Percentiles rank a stretch among this genome's conserved stretches.
Conservation (phyloP, 2,329 filamentous ascomycete genomes). For the Penicillium griseofulvum region DNA sequence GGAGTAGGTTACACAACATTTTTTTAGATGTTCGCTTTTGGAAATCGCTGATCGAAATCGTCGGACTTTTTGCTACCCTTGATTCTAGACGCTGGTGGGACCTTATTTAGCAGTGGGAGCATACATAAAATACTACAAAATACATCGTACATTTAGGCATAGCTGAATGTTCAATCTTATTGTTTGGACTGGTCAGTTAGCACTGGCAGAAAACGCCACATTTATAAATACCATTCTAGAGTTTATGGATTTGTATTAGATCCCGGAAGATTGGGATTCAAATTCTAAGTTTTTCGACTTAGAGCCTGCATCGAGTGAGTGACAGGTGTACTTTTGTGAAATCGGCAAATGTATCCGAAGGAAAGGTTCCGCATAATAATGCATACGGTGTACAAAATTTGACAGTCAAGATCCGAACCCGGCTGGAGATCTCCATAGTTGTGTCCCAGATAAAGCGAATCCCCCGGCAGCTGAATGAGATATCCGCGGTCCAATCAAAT, state of each 20-base stretch:
- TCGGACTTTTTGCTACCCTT: background rate
- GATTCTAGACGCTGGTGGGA: background rate
- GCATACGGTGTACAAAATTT: background rate
- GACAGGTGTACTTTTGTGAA: constrained; percentile 4
- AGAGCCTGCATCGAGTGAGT: background rate
- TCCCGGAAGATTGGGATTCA: background rate
- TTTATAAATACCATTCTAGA: constrained; percentile 7
- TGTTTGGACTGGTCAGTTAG: background rate
- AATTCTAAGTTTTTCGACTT: background rate
- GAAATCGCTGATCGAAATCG: background rate
- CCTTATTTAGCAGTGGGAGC: background rate
- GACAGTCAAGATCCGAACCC: background rate
- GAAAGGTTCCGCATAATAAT: background rate
- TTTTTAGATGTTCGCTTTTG: background rate
- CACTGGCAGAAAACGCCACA: background rate
- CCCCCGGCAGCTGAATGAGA: constrained; percentile 7
- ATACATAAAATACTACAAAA: background rate
- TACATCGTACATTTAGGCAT: background rate
- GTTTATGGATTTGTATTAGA: background rate
- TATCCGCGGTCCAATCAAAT: constrained; percentile 24
- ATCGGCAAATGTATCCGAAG: background rate
- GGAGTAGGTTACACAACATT: background rate
- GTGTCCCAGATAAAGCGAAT: background rate
- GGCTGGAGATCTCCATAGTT: background rate
- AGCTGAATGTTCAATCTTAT: background rate